Percentiles rank a stretch among this genome's conserved stretches.
These are phyloP conservation scores for Solanum clarkiae DNA, from an alignment of 257 asterid species.

Conservation along the genomic window DNA sequence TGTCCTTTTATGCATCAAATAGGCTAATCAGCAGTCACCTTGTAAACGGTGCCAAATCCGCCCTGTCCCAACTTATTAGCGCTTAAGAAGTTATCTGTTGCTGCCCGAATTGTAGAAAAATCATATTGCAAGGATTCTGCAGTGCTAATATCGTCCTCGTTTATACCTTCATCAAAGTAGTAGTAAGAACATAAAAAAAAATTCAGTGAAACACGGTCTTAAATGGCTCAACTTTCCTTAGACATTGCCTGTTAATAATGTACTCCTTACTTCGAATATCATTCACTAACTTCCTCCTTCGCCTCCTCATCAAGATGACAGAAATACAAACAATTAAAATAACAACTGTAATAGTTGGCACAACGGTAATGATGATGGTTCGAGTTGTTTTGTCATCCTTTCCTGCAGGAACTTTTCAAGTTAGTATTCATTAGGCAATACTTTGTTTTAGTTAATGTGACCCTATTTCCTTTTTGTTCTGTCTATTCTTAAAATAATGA, in stretches of 20 bases:
- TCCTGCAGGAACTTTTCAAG: not conserved
- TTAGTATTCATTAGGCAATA: not conserved
- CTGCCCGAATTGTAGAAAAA: not conserved
- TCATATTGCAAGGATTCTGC: constrained; percentile 12
- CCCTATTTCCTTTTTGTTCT: not conserved
- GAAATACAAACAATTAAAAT: not conserved
- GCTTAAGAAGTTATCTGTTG: constrained; percentile 3
- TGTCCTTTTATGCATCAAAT: not conserved
- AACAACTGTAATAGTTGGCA: not conserved
- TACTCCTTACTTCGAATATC: not conserved
- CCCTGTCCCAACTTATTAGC: constrained; percentile 1
- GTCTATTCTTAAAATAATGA: not conserved
- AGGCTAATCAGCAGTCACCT: not conserved
- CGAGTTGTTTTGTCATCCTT: no score
- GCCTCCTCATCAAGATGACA: not conserved
- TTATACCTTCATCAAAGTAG: not conserved
- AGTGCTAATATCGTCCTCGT: not conserved
- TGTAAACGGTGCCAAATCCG: constrained; percentile 8
- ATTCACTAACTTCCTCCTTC: not conserved
- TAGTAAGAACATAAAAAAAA: not conserved
- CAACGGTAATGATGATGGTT: not conserved
- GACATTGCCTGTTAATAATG: not conserved
- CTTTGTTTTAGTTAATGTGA: not conserved
- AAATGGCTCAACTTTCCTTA: not conserved
- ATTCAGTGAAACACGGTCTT: not conserved